Conservation (phyloP, 768 basidiomycete genomes). For the Boletus tomentosulus region DNA sequence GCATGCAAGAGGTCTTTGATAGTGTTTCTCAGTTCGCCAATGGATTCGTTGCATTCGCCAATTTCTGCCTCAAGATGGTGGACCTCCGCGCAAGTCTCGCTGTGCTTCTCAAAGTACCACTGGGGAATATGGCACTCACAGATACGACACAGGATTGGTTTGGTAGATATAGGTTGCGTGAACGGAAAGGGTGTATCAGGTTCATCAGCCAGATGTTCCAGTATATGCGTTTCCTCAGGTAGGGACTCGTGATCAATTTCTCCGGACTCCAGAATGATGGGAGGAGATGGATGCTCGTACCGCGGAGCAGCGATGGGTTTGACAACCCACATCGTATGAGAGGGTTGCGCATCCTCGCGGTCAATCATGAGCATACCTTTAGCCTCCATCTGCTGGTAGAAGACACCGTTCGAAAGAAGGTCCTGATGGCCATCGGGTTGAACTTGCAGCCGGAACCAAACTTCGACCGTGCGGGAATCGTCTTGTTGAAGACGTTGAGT, state of each 20-base stretch:
- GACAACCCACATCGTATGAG: conserved; percentile 98
- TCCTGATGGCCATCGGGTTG: conserved; percentile 57
- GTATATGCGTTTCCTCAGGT: conserved; percentile 34
- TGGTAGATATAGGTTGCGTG: conserved; percentile 69
- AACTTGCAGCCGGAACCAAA: conserved; percentile 81
- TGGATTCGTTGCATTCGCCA: conserved; percentile 87
- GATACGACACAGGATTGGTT: conserved; percentile 91
- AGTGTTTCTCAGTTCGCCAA: conserved; percentile 80
- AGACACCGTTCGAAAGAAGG: conserved; percentile 42
- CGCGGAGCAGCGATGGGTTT: conserved; percentile 74
- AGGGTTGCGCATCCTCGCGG: conserved; percentile 78
- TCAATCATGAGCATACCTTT: conserved; percentile 99
- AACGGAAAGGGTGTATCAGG: conserved; percentile 72
- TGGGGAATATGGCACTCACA: conserved; percentile 96
- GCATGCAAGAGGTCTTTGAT: conserved; percentile 74
- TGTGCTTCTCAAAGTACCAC: conserved; percentile 99
- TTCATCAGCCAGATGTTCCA: conserved; percentile 37
- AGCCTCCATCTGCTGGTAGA: conserved; percentile 89
- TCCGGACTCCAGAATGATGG: conserved; percentile 51
- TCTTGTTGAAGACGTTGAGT: conserved; percentile 82
- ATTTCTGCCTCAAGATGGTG: conserved; percentile 97
- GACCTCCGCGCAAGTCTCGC: conserved; percentile 95
- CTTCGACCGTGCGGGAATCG: conserved; percentile 92
- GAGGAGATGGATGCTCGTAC: conserved; percentile 61
- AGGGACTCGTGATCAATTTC: conserved; percentile 38